A percentile compares a stretch with the other conserved stretches of the same genome.
phyloP scores from a whole-genome alignment of 1,284 basidiomycete species.

The Cryptococcus maquisensis region DNA sequence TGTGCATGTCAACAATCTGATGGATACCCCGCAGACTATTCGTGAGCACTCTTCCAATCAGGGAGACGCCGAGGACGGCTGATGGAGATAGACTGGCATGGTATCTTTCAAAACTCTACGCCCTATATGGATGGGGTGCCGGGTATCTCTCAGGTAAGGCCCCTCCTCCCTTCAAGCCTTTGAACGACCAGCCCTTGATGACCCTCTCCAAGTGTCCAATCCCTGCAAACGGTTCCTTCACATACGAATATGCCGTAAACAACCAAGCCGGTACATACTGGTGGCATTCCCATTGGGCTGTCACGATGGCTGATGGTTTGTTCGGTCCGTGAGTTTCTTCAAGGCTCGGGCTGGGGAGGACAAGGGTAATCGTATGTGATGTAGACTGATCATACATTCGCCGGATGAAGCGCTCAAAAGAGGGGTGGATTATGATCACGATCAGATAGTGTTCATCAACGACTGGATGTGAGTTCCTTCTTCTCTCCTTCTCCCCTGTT shows the following conservation, averaged over 20 bases:
- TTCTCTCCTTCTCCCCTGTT: neutral
- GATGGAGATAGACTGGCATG: constrained; percentile 29
- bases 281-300: constrained; percentile 35
- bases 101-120: constrained; percentile 26
- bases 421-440: constrained; percentile 21
- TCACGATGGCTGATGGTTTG: constrained; percentile 28
- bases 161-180: neutral
- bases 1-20: constrained; percentile 29
- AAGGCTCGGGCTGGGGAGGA: no score
- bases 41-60: constrained; percentile 10
- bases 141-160: constrained; percentile 23
- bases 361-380: neutral
- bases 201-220: constrained; percentile 51
- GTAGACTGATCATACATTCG: constrained; percentile 24
- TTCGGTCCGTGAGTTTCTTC: constrained; percentile 16
- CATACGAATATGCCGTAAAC: constrained; percentile 44
- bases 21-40: constrained; percentile 23
- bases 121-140: constrained; percentile 28
- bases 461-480: constrained; percentile 27
- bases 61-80: neutral
- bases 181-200: neutral
- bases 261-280: constrained; percentile 29
- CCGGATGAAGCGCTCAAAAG: constrained; percentile 16
- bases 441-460: constrained; percentile 15
- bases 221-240: constrained; percentile 51